A percentile compares a stretch with the other conserved stretches of the same genome.
phyloP scores from a whole-genome alignment of 352 stramenopile genomes.

The Phytophthora gonapodyides region DNA sequence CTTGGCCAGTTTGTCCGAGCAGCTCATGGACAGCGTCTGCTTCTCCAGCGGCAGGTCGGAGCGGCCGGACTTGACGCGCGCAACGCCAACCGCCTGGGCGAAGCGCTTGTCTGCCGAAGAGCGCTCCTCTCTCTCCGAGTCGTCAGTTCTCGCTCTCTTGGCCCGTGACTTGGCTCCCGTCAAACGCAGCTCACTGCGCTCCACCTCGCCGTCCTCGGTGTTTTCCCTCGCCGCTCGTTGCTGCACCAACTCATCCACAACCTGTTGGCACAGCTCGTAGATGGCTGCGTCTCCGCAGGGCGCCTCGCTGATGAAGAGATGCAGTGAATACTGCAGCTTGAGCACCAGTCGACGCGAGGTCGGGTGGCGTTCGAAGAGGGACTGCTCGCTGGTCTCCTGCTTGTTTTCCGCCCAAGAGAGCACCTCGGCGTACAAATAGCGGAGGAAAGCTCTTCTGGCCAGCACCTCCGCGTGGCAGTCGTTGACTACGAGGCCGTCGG shows the following conservation, averaged over 20 bases:
- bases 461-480: constrained; percentile 95
- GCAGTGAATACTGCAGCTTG: constrained; percentile 67
- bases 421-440: constrained; percentile 87
- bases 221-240: constrained; percentile 37
- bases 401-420: constrained; percentile 37
- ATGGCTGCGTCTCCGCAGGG: constrained; percentile 95
- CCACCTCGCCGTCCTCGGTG: constrained; percentile 7
- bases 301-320: constrained; percentile 93
- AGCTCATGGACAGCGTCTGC: constrained; percentile 93
- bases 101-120: constrained; percentile 50
- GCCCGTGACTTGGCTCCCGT: constrained; percentile 64
- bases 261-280: constrained; percentile 80
- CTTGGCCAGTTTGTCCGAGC: constrained; percentile 92
- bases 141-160: constrained; percentile 30
- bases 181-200: constrained; percentile 55
- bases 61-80: constrained; percentile 91
- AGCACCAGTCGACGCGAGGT: constrained; percentile 49
- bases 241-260: constrained; percentile 65
- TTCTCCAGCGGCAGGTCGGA: constrained; percentile 89
- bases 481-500: constrained; percentile 84
- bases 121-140: constrained; percentile 1
- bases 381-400: constrained; percentile 25
- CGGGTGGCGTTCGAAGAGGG: constrained; percentile 51
- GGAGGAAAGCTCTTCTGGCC: constrained; percentile 80
- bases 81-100: constrained; percentile 69